Conservation (phyloP, 768 basidiomycete species). For the Boletus sp. region DNA sequence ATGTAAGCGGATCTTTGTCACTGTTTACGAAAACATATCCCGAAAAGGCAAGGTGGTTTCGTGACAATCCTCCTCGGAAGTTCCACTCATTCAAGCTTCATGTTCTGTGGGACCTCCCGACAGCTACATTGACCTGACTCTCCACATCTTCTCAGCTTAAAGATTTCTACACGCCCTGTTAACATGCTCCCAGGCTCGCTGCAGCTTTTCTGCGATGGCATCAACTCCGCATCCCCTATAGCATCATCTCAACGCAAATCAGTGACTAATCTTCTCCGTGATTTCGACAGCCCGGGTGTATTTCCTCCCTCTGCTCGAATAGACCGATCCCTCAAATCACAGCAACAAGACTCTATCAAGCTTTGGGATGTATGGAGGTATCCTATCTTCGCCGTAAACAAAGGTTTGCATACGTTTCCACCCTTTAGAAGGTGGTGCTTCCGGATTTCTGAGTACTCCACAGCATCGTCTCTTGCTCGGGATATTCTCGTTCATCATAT, state of each 20-base stretch:
- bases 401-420: constrained; percentile 43
- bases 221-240: constrained; percentile 15
- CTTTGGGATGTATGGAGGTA: constrained; percentile 74
- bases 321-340: constrained; percentile 60
- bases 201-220: constrained; percentile 14
- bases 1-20: neutral
- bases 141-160: neutral
- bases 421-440: neutral
- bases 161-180: neutral
- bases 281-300: constrained; percentile 67
- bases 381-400: constrained; percentile 58
- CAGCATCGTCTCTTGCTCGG: constrained; percentile 41
- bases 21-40: constrained; percentile 16
- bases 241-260: constrained; percentile 14
- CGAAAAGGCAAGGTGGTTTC: constrained; percentile 16
- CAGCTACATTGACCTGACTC: neutral
- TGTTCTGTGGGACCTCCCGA: neutral
- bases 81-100: neutral
- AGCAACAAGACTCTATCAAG: constrained; percentile 51
- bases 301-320: constrained; percentile 73
- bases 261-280: constrained; percentile 31
- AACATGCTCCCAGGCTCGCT: constrained; percentile 27
- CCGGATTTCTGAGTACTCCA: neutral
- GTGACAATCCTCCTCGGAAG: neutral
- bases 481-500: constrained; percentile 78